Evolutionary conservation across 1,284 basidiomycete genomes (phyloP).

Genomic region (Ganoderma meredithae): DNA sequence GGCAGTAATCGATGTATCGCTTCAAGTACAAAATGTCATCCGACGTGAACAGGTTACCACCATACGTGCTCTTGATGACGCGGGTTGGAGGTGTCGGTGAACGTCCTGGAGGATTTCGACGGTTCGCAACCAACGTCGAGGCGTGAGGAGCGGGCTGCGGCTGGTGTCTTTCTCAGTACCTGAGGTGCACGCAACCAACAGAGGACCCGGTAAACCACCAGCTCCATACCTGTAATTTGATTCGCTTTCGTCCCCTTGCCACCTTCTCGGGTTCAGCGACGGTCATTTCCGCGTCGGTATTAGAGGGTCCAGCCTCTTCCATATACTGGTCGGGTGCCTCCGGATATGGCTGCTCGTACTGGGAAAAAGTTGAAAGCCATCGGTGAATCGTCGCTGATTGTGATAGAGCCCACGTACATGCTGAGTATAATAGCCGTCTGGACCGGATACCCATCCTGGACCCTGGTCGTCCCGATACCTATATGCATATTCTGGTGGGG

Average conservation of each 20-base stretch:
- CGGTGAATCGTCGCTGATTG: neutral
- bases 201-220: slow-evolving; percentile 11
- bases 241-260: slow-evolving; percentile 67
- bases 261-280: slow-evolving; percentile 44
- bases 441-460: slow-evolving; percentile 45
- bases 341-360: slow-evolving; percentile 54
- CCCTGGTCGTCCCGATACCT: slow-evolving; percentile 63
- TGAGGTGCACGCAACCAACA: neutral
- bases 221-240: slow-evolving; percentile 57
- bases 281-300: slow-evolving; percentile 43
- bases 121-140: slow-evolving; percentile 66
- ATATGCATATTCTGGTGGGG: slow-evolving; percentile 58
- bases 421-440: slow-evolving; percentile 66
- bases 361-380: neutral
- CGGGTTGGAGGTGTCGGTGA: slow-evolving; percentile 82
- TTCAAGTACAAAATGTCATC: slow-evolving; percentile 83
- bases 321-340: slow-evolving; percentile 54
- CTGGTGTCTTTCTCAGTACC: slow-evolving; percentile 28
- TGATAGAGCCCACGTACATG: slow-evolving; percentile 42
- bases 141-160: slow-evolving; percentile 69
- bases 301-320: slow-evolving; percentile 55
- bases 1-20: slow-evolving; percentile 86
- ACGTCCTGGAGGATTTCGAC: slow-evolving; percentile 68
- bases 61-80: slow-evolving; percentile 86
- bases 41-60: slow-evolving; percentile 82